These are phyloP conservation scores for Ramaria sp. DNA, from an alignment of 768 basidiomycete species.

Conservation along the genomic window DNA sequence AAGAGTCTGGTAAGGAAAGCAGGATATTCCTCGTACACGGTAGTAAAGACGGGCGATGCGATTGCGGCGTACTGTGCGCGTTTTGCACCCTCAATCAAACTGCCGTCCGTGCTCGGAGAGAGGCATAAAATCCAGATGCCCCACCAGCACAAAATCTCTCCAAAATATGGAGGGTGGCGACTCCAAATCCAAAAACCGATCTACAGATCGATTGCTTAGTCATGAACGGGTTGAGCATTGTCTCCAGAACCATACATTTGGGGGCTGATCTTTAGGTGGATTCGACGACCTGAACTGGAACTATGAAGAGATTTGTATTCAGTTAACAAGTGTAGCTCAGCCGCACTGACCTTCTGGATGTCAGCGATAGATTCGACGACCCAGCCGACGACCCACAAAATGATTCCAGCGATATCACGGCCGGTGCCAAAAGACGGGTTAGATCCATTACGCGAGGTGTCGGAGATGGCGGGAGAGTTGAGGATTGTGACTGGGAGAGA, in stretches of 20 bases:
- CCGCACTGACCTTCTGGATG: constrained; percentile 38
- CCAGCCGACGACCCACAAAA: constrained; percentile 51
- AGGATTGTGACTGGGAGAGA: constrained; percentile 54
- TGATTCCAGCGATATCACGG: constrained; percentile 50
- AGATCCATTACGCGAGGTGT: constrained; percentile 29
- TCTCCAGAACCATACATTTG: constrained; percentile 24
- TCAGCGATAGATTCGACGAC: constrained; percentile 46
- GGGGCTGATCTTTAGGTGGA: constrained; percentile 38
- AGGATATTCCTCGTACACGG: constrained; percentile 32
- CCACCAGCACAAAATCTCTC: constrained; percentile 61
- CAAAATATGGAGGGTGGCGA: constrained; percentile 62
- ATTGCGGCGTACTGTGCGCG: constrained; percentile 51
- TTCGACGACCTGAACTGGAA: constrained; percentile 41
- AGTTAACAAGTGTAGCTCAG: background rate
- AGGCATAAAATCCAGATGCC: constrained; percentile 51
- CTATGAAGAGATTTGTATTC: constrained; percentile 14
- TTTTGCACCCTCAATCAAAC: constrained; percentile 28
- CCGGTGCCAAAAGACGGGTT: constrained; percentile 50
- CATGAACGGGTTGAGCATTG: background rate
- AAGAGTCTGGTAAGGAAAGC: background rate
- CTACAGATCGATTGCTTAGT: constrained; percentile 18
- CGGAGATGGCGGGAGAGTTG: constrained; percentile 57
- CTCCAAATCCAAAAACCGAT: constrained; percentile 45
- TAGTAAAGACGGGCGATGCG: constrained; percentile 53
- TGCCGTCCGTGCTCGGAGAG: constrained; percentile 42